Conservation (phyloP, 768 basidiomycete genomes). For the Crassisporium funariophilum region DNA sequence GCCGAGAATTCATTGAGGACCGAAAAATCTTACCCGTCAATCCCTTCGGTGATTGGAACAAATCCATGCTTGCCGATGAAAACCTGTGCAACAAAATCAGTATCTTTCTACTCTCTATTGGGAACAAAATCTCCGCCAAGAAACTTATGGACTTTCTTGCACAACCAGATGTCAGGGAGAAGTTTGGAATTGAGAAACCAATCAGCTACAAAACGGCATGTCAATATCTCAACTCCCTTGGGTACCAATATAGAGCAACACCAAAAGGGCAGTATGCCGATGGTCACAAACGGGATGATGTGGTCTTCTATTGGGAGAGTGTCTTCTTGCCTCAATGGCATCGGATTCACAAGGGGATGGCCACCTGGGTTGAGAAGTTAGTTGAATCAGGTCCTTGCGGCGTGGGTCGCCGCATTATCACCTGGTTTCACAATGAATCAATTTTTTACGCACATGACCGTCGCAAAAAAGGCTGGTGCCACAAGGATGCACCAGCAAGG, state of each 20-base stretch:
- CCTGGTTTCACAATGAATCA: too few relatives aligned
- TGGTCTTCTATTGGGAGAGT: too few relatives aligned
- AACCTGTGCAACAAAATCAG: constrained; percentile 28
- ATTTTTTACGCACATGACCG: too few relatives aligned
- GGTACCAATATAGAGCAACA: constrained; percentile 20
- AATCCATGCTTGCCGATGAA: constrained; percentile 17
- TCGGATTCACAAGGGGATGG: too few relatives aligned
- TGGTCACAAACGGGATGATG: too few relatives aligned
- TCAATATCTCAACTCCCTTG: constrained; percentile 20
- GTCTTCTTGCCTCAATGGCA: too few relatives aligned
- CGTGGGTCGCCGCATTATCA: too few relatives aligned
- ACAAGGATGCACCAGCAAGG: too few relatives aligned
- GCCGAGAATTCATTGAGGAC: not conserved
- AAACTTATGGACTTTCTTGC: constrained; percentile 24
- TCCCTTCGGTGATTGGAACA: not conserved
- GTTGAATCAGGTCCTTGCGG: too few relatives aligned
- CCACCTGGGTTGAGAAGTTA: too few relatives aligned
- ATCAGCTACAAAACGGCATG: constrained; percentile 25
- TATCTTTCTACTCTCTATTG: constrained; percentile 24
- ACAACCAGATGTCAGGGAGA: constrained; percentile 1
- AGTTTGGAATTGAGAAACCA: constrained; percentile 4
- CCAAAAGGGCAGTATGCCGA: too few relatives aligned
- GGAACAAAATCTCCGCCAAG: constrained; percentile 23
- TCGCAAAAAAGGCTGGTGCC: too few relatives aligned
- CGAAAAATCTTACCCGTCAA: not conserved